Evolutionary conservation across 2,329 filamentous ascomycete genomes (phyloP).

Genomic region (Clathrospora elynae): DNA sequence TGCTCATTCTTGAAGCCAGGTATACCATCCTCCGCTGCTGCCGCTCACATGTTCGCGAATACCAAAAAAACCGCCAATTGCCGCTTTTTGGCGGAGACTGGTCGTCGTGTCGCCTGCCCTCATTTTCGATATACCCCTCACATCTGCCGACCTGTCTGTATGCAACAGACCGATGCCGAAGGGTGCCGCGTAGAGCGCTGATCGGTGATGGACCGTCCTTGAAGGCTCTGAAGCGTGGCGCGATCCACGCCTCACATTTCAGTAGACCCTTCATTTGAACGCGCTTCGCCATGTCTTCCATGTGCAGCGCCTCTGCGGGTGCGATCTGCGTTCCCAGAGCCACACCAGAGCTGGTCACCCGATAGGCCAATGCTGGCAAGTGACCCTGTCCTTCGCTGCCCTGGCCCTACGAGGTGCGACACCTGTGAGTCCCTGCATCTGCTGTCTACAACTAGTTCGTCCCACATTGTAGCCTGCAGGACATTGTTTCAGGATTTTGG

Average conservation of each 20-base stretch:
- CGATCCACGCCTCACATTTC: conserved; percentile 5
- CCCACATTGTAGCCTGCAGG: conserved; percentile 25
- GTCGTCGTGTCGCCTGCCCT: conserved; percentile 9
- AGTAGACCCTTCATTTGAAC: conserved; percentile 6
- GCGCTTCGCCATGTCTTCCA: conserved; percentile 11
- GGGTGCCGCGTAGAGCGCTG: conserved; percentile 10
- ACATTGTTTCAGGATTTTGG: conserved; percentile 34
- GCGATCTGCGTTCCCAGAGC: conserved; percentile 38
- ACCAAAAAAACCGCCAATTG: conserved; percentile 26
- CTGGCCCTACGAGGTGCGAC: conserved; percentile 26
- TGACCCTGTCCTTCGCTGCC: conserved; percentile 37
- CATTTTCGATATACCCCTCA: conserved; percentile 23
- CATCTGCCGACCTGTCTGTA: conserved; percentile 17
- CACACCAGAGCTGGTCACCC: conserved; percentile 31
- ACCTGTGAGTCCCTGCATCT: conserved; percentile 42
- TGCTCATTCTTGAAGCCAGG: background rate
- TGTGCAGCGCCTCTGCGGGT: conserved; percentile 31
- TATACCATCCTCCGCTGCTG: conserved; percentile 15
- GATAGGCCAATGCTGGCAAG: conserved; percentile 45
- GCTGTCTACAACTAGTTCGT: conserved; percentile 31
- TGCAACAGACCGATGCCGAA: conserved; percentile 14
- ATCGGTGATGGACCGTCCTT: conserved; percentile 9
- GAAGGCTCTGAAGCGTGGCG: conserved; percentile 1
- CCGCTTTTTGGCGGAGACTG: conserved; percentile 12
- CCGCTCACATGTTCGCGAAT: conserved; percentile 12